Evolutionary conservation across 1,284 basidiomycete species (phyloP).

Genomic region (Tilletia setariae): DNA sequence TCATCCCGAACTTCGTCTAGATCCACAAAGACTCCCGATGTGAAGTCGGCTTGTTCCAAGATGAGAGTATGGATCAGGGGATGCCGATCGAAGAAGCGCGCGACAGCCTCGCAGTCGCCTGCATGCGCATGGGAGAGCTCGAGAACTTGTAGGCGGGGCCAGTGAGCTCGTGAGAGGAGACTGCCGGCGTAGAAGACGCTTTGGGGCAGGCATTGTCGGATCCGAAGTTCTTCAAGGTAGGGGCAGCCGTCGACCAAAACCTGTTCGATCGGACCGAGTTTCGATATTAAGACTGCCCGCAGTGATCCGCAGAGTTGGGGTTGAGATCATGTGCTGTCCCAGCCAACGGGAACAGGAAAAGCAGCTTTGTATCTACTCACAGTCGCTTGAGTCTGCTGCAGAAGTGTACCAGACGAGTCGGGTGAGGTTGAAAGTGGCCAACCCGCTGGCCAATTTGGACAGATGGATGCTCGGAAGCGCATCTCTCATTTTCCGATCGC

Average conservation of each 20-base stretch:
- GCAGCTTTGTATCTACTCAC: not conserved
- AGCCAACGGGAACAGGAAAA: too few relatives aligned
- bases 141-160: slow-evolving; percentile 19
- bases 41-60: slow-evolving; percentile 19
- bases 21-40: slow-evolving; percentile 15
- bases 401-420: slow-evolving; percentile 20
- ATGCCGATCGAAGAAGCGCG: slow-evolving; percentile 19
- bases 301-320: not conserved
- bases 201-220: not conserved
- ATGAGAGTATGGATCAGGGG: slow-evolving; percentile 11
- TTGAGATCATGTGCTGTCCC: not conserved
- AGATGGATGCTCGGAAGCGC: slow-evolving; percentile 6
- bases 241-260: slow-evolving; percentile 14
- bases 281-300: not conserved
- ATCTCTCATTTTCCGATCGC: not conserved
- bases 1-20: slow-evolving; percentile 15
- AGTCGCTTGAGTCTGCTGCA: not conserved
- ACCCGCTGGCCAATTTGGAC: not conserved
- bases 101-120: slow-evolving; percentile 14
- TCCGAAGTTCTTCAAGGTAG: slow-evolving; percentile 20
- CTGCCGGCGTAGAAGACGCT: slow-evolving; percentile 14
- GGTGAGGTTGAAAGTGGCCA: slow-evolving; percentile 8
- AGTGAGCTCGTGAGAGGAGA: slow-evolving; percentile 14
- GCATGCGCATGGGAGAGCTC: slow-evolving; percentile 19
- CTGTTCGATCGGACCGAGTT: slow-evolving; percentile 16